Percentiles rank a stretch among this genome's conserved stretches.
phyloP scores from a whole-genome alignment of 2,329 filamentous ascomycete genomes.

The Fusarium setosum region DNA sequence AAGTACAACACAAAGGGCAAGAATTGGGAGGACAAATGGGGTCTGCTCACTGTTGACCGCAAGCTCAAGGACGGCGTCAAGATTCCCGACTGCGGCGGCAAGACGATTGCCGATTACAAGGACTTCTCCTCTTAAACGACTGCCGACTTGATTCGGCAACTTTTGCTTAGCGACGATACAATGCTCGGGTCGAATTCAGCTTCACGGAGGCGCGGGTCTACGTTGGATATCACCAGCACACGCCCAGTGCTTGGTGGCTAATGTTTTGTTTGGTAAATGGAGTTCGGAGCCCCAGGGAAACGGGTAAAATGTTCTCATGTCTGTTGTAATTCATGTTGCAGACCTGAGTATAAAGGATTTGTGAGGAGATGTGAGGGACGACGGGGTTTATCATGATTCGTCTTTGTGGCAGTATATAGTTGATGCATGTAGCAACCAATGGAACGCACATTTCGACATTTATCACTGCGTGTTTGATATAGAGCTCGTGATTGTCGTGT shows the following conservation, averaged over 20 bases:
- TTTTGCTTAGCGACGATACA: slow-evolving; percentile 7
- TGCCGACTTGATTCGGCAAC: not conserved
- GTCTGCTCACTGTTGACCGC: slow-evolving; percentile 85
- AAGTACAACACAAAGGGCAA: slow-evolving; percentile 74
- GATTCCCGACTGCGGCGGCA: slow-evolving; percentile 88
- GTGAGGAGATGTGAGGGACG: slow-evolving; percentile 10
- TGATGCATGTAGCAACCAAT: slow-evolving; percentile 23
- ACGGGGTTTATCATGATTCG: slow-evolving; percentile 13
- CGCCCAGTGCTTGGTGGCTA: slow-evolving; percentile 16
- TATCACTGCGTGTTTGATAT: too few species aligned
- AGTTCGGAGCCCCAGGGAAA: slow-evolving; percentile 24
- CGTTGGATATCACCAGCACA: slow-evolving; percentile 27
- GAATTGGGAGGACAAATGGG: slow-evolving; percentile 97
- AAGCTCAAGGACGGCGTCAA: slow-evolving; percentile 85
- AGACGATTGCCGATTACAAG: slow-evolving; percentile 61
- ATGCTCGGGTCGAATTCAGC: slow-evolving; percentile 9
- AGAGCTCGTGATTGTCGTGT: too few species aligned
- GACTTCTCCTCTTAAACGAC: slow-evolving; percentile 21
- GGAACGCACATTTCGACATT: slow-evolving; percentile 12
- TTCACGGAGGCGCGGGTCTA: slow-evolving; percentile 2
- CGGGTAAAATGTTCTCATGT: slow-evolving; percentile 29
- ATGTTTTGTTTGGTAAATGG: slow-evolving; percentile 17
- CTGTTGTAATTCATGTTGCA: slow-evolving; percentile 13
- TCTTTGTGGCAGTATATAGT: slow-evolving; percentile 28
- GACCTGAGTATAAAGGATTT: slow-evolving; percentile 12